Evolutionary conservation across 208 protist genomes (phyloP).

Genomic region (Leishmania aethiopica): DNA sequence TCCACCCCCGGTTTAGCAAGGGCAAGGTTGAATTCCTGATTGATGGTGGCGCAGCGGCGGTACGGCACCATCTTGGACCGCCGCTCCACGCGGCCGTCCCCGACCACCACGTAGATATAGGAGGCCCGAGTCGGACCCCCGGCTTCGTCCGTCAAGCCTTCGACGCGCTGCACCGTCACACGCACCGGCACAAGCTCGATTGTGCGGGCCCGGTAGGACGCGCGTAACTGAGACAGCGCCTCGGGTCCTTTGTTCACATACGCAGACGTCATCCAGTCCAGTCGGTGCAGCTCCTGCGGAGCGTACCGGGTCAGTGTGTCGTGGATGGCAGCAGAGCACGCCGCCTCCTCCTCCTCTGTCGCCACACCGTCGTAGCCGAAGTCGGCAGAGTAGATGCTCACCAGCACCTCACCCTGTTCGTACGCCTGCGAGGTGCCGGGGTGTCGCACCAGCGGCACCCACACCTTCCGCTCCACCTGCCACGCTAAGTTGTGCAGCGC

Average conservation of each 20-base stretch:
- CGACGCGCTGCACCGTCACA: constrained; percentile 51
- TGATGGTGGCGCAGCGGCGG: constrained; percentile 54
- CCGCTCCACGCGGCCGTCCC: constrained; percentile 35
- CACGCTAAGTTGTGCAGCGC: constrained; percentile 62
- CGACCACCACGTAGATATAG: constrained; percentile 56
- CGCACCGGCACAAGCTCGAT: constrained; percentile 42
- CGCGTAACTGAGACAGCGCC: constrained; percentile 22
- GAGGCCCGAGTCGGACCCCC: constrained; percentile 42
- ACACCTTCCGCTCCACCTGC: constrained; percentile 57
- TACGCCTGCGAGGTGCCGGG: constrained; percentile 67
- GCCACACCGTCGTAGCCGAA: constrained; percentile 56
- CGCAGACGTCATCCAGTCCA: constrained; percentile 65
- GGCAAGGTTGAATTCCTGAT: constrained; percentile 52
- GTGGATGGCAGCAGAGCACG: constrained; percentile 60
- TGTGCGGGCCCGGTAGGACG: constrained; percentile 15
- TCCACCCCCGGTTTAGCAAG: constrained; percentile 40
- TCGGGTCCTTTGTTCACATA: constrained; percentile 21
- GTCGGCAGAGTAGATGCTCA: constrained; percentile 75
- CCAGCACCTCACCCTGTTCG: constrained; percentile 65
- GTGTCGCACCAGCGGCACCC: constrained; percentile 76
- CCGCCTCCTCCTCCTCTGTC: constrained; percentile 51
- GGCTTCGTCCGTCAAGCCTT: constrained; percentile 48
- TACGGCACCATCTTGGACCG: constrained; percentile 41
- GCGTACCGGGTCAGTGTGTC: constrained; percentile 56
- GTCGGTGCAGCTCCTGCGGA: constrained; percentile 73